Evolutionary conservation across 495 filamentous ascomycete genomes (phyloP).

Genomic region (Penicillium dipodomyicola): DNA sequence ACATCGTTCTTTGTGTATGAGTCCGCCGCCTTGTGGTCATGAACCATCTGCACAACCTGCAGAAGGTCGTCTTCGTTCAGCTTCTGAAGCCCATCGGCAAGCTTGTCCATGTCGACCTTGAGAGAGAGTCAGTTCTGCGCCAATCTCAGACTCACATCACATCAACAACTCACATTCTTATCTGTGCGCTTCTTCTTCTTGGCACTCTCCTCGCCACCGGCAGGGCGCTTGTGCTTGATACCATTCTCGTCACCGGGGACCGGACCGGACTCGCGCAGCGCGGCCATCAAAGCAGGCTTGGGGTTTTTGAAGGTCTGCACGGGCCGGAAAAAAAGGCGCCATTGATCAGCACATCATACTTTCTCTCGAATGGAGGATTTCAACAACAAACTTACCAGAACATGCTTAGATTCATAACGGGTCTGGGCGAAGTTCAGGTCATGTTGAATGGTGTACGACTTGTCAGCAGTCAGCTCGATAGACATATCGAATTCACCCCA

Average conservation of each 20-base stretch:
- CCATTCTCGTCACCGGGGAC: constrained; percentile 74
- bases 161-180: constrained; percentile 54
- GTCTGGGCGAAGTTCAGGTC: constrained; percentile 87
- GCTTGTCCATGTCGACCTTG: constrained; percentile 87
- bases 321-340: background rate
- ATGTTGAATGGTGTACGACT: constrained; percentile 75
- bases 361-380: background rate
- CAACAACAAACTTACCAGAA: constrained; percentile 55
- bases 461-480: constrained; percentile 77
- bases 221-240: constrained; percentile 49
- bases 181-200: constrained; percentile 77
- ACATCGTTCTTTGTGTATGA: constrained; percentile 97
- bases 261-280: constrained; percentile 77
- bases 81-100: constrained; percentile 87
- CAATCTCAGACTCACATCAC: background rate
- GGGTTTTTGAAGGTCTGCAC: constrained; percentile 84
- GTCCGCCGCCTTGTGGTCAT: constrained; percentile 87
- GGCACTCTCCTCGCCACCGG: constrained; percentile 54
- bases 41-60: constrained; percentile 94
- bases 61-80: constrained; percentile 86
- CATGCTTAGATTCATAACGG: constrained; percentile 81
- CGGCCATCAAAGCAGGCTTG: constrained; percentile 69
- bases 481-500: constrained; percentile 99
- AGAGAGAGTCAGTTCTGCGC: constrained; percentile 14
- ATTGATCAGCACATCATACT: background rate